phyloP scores from a whole-genome alignment of 1,284 basidiomycete species.

The Dichomitus squalens region DNA sequence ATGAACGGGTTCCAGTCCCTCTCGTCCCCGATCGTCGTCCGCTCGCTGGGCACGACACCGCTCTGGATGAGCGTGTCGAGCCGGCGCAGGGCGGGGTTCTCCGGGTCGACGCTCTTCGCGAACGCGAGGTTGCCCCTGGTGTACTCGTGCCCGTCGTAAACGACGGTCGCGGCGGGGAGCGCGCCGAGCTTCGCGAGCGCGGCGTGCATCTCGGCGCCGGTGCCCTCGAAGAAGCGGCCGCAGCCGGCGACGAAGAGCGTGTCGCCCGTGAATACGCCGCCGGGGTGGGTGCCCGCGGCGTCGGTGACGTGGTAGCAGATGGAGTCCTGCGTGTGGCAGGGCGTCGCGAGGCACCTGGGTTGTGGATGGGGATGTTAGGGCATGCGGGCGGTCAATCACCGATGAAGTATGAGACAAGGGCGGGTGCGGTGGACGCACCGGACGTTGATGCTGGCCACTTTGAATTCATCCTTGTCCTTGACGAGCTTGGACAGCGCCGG shows the following conservation, averaged over 20 bases:
- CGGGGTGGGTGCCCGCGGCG: conserved; percentile 51
- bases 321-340: conserved; percentile 96
- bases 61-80: conserved; percentile 56
- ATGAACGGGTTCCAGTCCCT: conserved; percentile 88
- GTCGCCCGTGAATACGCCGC: conserved; percentile 93
- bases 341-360: conserved; percentile 82
- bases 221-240: conserved; percentile 97
- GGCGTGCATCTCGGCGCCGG: conserved; percentile 81
- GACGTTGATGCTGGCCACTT: conserved; percentile 69
- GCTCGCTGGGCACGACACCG: conserved; percentile 68
- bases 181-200: conserved; percentile 77
- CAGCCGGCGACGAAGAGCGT: conserved; percentile 95
- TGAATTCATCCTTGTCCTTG: conserved; percentile 78
- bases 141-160: conserved; percentile 95
- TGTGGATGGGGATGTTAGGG: neutral
- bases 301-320: conserved; percentile 88
- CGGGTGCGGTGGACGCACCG: conserved; percentile 46
- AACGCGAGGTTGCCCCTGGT: conserved; percentile 72
- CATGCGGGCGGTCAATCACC: neutral
- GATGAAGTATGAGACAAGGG: neutral
- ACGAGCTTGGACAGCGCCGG: conserved; percentile 74
- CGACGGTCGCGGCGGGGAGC: conserved; percentile 81
- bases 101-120: conserved; percentile 66
- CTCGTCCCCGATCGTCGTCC: conserved; percentile 84
- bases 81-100: conserved; percentile 55